Conservation (phyloP, 2,329 filamentous ascomycete species). For the Raffaelea arxii region DNA sequence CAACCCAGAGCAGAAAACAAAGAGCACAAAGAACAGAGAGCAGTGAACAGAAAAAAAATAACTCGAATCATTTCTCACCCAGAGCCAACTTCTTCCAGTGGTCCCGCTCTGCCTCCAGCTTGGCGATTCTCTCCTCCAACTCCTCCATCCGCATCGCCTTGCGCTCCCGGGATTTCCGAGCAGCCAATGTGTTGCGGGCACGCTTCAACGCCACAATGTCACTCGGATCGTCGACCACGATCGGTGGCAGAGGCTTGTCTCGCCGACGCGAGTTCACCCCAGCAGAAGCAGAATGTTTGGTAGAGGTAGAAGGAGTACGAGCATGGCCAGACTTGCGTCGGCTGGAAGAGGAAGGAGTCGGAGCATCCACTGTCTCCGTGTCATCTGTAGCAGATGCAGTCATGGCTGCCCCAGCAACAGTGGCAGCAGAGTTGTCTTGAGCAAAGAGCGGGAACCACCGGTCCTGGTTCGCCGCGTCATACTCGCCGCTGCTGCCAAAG, state of each 20-base stretch:
- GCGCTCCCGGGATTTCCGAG: conserved; percentile 82
- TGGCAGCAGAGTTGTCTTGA: conserved; percentile 24
- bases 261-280: conserved; percentile 67
- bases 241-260: conserved; percentile 70
- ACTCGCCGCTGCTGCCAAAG: conserved; percentile 53
- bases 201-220: conserved; percentile 84
- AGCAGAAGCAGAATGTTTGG: conserved; percentile 57
- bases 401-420: conserved; percentile 8
- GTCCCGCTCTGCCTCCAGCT: conserved; percentile 56
- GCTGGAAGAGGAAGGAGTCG: no score
- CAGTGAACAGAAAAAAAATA: conserved; percentile 8
- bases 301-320: conserved; percentile 24
- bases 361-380: conserved; percentile 31
- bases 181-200: conserved; percentile 85
- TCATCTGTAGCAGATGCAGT: conserved; percentile 36
- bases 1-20: background rate
- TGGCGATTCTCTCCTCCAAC: conserved; percentile 63
- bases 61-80: conserved; percentile 20
- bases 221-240: conserved; percentile 61
- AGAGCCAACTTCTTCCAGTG: conserved; percentile 53
- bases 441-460: conserved; percentile 70
- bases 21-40: background rate
- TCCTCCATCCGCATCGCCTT: conserved; percentile 70
- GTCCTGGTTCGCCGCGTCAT: conserved; percentile 33
- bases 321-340: conserved; percentile 38